phyloP scores from a whole-genome alignment of 805 yeast genomes.

The Ogataea polymorpha region DNA sequence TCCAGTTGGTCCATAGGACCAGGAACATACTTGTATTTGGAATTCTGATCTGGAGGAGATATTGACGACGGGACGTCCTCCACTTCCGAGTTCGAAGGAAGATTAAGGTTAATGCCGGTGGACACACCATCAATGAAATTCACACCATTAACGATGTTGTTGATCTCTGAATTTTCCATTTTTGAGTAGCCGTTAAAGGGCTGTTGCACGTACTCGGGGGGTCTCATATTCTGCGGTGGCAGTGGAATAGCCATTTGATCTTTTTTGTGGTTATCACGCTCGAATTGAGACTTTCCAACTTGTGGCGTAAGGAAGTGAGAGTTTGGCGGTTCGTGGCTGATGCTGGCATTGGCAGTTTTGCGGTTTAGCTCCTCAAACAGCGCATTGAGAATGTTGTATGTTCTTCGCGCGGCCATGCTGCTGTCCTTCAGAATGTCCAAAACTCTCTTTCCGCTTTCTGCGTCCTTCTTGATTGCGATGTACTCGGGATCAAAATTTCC shows the following conservation, averaged over 20 bases:
- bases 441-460: conserved; percentile 76
- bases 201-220: conserved; percentile 2
- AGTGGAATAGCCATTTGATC: conserved; percentile 11
- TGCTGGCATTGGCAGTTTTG: conserved; percentile 52
- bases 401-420: conserved; percentile 75
- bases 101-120: conserved; percentile 33
- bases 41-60: conserved; percentile 7
- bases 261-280: conserved; percentile 14
- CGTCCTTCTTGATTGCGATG: conserved; percentile 62
- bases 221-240: conserved; percentile 9
- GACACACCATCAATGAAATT: conserved; percentile 35
- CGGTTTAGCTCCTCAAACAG: conserved; percentile 75
- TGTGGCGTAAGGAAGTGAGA: conserved; percentile 29
- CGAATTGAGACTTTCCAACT: conserved; percentile 25
- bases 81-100: no score
- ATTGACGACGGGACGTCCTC: no score
- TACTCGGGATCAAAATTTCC: conserved; percentile 51
- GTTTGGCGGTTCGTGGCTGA: conserved; percentile 20
- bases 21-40: conserved; percentile 51
- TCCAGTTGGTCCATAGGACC: conserved; percentile 85
- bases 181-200: conserved; percentile 16
- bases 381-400: conserved; percentile 76
- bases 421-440: conserved; percentile 68
- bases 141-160: conserved; percentile 30
- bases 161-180: conserved; percentile 20